These are phyloP conservation scores for Acanthamoeba royreba DNA, from an alignment of 208 protist genomes.

Conservation along the genomic window DNA sequence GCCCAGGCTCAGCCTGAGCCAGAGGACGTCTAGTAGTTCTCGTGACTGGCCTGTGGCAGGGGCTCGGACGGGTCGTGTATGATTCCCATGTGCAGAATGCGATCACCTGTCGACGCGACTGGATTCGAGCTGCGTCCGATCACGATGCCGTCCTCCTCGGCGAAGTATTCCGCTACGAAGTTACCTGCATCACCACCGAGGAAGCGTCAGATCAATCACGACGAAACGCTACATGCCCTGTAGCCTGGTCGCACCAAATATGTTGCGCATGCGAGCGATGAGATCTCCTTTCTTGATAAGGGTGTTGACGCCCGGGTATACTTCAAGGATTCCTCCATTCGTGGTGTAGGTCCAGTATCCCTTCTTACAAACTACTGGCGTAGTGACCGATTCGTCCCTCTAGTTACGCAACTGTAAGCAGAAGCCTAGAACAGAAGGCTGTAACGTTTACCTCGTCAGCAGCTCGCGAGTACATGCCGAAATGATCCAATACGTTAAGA, in stretches of 20 bases:
- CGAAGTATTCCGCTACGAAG: constrained; percentile 38
- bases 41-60: neutral
- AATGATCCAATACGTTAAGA: constrained; percentile 42
- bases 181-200: constrained; percentile 8
- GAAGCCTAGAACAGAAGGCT: neutral
- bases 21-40: constrained; percentile 18
- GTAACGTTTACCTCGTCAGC: neutral
- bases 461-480: constrained; percentile 26
- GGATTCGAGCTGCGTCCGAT: constrained; percentile 61
- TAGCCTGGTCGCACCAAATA: neutral
- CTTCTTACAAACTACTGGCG: constrained; percentile 13
- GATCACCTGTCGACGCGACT: constrained; percentile 46
- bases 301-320: constrained; percentile 45
- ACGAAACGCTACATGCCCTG: neutral
- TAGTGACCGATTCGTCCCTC: neutral
- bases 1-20: too few relatives aligned
- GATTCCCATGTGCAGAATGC: constrained; percentile 62
- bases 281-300: constrained; percentile 48
- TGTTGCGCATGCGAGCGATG: constrained; percentile 22
- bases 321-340: constrained; percentile 41
- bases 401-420: neutral
- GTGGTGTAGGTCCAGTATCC: constrained; percentile 51
- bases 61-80: neutral
- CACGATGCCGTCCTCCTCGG: constrained; percentile 57
- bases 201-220: neutral